Conservation (phyloP, 2,329 filamentous ascomycete species). For the Nemania diffusa region DNA sequence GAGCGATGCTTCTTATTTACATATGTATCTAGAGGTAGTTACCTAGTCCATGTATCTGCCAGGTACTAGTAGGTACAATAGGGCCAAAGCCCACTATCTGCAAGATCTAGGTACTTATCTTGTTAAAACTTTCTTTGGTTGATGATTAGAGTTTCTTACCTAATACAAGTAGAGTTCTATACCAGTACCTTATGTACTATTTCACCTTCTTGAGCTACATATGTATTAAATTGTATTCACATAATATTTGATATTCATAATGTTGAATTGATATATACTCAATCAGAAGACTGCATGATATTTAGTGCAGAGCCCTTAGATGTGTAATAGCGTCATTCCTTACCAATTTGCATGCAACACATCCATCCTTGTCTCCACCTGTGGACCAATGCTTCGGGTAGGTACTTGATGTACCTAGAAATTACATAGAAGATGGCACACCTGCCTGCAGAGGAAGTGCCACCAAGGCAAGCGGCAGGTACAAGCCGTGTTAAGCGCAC, state of each 20-base stretch:
- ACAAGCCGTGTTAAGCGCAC: conserved; percentile 9
- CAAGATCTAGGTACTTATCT: no score
- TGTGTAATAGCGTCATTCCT: conserved; percentile 15
- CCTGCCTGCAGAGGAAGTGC: background rate
- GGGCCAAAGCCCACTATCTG: no score
- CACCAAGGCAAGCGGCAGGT: background rate
- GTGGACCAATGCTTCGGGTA: conserved; percentile 30
- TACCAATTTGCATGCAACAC: conserved; percentile 14
- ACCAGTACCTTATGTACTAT: no score
- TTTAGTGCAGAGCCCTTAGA: conserved; percentile 1
- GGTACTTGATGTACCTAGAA: background rate
- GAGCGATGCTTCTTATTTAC: background rate
- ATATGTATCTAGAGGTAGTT: no score
- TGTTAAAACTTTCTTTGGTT: no score
- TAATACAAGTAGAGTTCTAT: no score
- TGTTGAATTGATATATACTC: background rate
- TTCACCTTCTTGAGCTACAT: no score
- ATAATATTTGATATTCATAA: background rate
- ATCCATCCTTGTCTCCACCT: conserved; percentile 27
- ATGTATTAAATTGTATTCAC: background rate
- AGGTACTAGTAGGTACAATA: no score
- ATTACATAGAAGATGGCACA: background rate
- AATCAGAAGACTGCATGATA: background rate
- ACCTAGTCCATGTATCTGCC: no score
- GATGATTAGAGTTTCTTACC: no score